A percentile compares a stretch with the other conserved stretches of the same genome.
Evolutionary conservation across 257 asterid genomes (phyloP).

Genomic region (Eustoma russellianum): DNA sequence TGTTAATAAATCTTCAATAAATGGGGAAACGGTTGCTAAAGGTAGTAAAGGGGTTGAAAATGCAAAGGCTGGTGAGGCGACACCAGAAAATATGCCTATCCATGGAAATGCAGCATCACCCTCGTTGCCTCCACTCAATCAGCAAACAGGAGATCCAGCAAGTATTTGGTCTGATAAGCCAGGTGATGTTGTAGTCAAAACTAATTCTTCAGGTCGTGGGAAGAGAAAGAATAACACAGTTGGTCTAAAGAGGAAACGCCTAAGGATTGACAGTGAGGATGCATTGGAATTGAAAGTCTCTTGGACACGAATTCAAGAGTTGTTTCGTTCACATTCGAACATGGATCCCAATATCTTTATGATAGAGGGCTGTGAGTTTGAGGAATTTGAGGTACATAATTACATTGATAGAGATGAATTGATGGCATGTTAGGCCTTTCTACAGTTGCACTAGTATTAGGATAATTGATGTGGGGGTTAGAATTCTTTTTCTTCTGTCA

Average conservation of each 20-base stretch:
- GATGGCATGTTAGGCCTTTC: not conserved
- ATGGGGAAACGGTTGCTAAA: slow-evolving; percentile 33
- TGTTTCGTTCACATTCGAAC: slow-evolving; percentile 63
- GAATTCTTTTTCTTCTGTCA: too few species aligned
- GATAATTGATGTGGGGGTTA: not conserved
- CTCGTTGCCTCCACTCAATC: slow-evolving; percentile 17
- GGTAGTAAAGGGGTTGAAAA: slow-evolving; percentile 27
- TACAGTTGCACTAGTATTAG: not conserved
- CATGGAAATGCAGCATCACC: slow-evolving; percentile 27
- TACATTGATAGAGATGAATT: not conserved
- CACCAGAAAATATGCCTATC: slow-evolving; percentile 19
- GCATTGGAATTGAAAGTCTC: slow-evolving; percentile 63
- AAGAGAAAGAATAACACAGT: slow-evolving; percentile 56
- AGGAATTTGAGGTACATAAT: slow-evolving; percentile 80
- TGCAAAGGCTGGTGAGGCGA: slow-evolving; percentile 25
- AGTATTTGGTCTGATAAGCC: slow-evolving; percentile 23
- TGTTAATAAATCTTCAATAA: slow-evolving; percentile 22
- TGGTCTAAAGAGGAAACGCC: slow-evolving; percentile 53
- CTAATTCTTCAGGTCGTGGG: slow-evolving; percentile 23
- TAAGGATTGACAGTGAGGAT: slow-evolving; percentile 47
- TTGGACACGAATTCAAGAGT: slow-evolving; percentile 73
- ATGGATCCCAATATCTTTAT: slow-evolving; percentile 41
- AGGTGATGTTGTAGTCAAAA: slow-evolving; percentile 26
- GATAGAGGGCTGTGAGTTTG: slow-evolving; percentile 78
- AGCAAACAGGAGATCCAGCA: slow-evolving; percentile 25